Evolutionary conservation across 129 eudicot species (phyloP).

Genomic region (Erigeron canadensis): DNA sequence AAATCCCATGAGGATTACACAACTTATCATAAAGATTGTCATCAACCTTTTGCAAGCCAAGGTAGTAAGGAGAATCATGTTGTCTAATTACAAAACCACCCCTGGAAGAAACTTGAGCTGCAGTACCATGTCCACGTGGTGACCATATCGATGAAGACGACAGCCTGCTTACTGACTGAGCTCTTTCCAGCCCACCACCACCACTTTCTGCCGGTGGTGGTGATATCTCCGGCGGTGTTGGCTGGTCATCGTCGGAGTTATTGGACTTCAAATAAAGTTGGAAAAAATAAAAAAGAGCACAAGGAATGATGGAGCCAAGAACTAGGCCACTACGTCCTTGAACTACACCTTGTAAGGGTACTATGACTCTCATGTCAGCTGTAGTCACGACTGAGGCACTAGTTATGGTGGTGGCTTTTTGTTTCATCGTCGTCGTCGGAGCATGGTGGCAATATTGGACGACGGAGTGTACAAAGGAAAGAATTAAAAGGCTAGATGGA

Average conservation of each 20-base stretch:
- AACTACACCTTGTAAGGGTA: conserved; percentile 92
- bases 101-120: conserved; percentile 55
- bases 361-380: conserved; percentile 86
- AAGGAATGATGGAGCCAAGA: conserved; percentile 79
- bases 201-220: conserved; percentile 25
- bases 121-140: conserved; percentile 51
- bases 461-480: conserved; percentile 47
- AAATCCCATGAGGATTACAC: conserved; percentile 57
- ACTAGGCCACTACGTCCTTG: conserved; percentile 83
- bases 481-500: conserved; percentile 12
- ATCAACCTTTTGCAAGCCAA: conserved; percentile 49
- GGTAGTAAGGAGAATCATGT: conserved; percentile 47
- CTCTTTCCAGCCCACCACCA: conserved; percentile 51
- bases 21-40: conserved; percentile 57
- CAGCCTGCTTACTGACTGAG: conserved; percentile 45
- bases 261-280: conserved; percentile 72
- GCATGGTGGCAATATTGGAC: conserved; percentile 34
- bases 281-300: conserved; percentile 81
- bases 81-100: conserved; percentile 52
- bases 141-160: conserved; percentile 33
- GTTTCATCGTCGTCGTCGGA: conserved; percentile 50
- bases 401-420: conserved; percentile 15
- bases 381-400: conserved; percentile 47
- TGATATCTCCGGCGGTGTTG: conserved; percentile 33
- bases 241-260: conserved; percentile 14